These are phyloP conservation scores for Tylopilus sp. DNA, from an alignment of 768 basidiomycete genomes.

Conservation along the genomic window DNA sequence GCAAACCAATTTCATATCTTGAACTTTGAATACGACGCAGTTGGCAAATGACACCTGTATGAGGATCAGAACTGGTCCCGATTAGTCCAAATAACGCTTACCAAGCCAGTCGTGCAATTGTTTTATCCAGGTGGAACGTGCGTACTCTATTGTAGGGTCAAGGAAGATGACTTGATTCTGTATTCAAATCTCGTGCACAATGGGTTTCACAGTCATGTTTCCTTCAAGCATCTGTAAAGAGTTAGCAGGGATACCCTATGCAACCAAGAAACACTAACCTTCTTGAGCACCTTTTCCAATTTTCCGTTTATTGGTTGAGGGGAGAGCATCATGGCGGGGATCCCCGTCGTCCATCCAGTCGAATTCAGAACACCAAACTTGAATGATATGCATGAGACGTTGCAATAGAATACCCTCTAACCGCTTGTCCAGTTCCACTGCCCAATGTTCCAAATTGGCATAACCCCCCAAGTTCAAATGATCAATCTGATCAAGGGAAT, in stretches of 20 bases:
- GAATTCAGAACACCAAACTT: slow-evolving; percentile 88
- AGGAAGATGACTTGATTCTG: slow-evolving; percentile 99
- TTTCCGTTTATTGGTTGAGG: slow-evolving; percentile 58
- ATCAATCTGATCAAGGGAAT: slow-evolving; percentile 63
- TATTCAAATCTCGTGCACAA: slow-evolving; percentile 95
- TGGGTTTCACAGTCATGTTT: slow-evolving; percentile 74
- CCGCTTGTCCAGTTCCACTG: slow-evolving; percentile 73
- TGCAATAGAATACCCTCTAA: slow-evolving; percentile 80
- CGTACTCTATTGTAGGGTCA: slow-evolving; percentile 95
- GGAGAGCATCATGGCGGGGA: slow-evolving; percentile 48
- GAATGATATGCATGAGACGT: slow-evolving; percentile 72
- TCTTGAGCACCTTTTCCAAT: slow-evolving; percentile 71
- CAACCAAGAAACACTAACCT: slow-evolving; percentile 41
- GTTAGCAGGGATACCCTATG: neutral
- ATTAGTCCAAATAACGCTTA: slow-evolving; percentile 25
- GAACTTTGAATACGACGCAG: slow-evolving; percentile 89
- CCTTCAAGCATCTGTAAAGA: slow-evolving; percentile 60
- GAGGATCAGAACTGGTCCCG: neutral
- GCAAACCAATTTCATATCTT: slow-evolving; percentile 93
- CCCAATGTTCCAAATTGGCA: slow-evolving; percentile 90
- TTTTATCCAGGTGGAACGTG: slow-evolving; percentile 83
- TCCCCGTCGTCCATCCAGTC: slow-evolving; percentile 71
- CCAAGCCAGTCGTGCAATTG: slow-evolving; percentile 91
- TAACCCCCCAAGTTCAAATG: slow-evolving; percentile 94
- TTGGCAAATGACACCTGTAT: slow-evolving; percentile 78